A percentile compares a stretch with the other conserved stretches of the same genome.
Evolutionary conservation across 371 early-diverging fungal genomes (phyloP).

Genomic region (Apophysomyces trapeziformis): DNA sequence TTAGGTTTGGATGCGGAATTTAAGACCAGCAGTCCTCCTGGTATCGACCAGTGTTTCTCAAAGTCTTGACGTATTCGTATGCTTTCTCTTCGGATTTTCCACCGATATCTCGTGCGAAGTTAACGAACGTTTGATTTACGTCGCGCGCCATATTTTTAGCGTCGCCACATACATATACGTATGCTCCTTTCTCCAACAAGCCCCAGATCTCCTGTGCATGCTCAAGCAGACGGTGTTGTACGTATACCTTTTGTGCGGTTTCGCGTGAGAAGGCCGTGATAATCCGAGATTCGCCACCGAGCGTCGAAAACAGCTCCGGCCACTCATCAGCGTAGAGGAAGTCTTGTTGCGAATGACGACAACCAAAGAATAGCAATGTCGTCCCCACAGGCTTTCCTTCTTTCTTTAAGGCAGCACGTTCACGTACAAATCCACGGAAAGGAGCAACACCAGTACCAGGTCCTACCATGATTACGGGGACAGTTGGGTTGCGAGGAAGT

Average conservation of each 20-base stretch:
- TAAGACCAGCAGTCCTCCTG: constrained; percentile 96
- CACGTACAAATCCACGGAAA: constrained; percentile 94
- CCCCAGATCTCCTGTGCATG: constrained; percentile 73
- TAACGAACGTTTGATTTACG: constrained; percentile 58
- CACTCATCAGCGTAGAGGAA: constrained; percentile 90
- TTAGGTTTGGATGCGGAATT: neutral
- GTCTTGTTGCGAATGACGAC: constrained; percentile 83
- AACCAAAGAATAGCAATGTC: constrained; percentile 92
- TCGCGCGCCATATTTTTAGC: constrained; percentile 97
- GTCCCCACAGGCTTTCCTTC: constrained; percentile 73
- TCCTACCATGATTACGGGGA: constrained; percentile 95
- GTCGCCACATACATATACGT: constrained; percentile 95
- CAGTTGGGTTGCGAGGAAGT: constrained; percentile 75
- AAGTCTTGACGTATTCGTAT: constrained; percentile 77
- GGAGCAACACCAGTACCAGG: constrained; percentile 99
- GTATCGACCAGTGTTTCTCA: constrained; percentile 83
- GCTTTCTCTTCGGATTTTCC: constrained; percentile 73
- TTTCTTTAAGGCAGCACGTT: constrained; percentile 72
- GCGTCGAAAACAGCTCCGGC: constrained; percentile 59
- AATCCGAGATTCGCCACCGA: constrained; percentile 64
- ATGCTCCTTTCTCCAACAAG: constrained; percentile 70
- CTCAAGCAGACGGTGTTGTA: constrained; percentile 80
- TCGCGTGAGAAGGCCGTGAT: constrained; percentile 92
- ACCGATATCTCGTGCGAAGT: constrained; percentile 73
- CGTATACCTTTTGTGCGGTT: constrained; percentile 82